Evolutionary conservation across 2,329 filamentous ascomycete species (phyloP), one percentile per base, ranked within the genome.

Genomic region (Beauveria asiatica): DNA sequence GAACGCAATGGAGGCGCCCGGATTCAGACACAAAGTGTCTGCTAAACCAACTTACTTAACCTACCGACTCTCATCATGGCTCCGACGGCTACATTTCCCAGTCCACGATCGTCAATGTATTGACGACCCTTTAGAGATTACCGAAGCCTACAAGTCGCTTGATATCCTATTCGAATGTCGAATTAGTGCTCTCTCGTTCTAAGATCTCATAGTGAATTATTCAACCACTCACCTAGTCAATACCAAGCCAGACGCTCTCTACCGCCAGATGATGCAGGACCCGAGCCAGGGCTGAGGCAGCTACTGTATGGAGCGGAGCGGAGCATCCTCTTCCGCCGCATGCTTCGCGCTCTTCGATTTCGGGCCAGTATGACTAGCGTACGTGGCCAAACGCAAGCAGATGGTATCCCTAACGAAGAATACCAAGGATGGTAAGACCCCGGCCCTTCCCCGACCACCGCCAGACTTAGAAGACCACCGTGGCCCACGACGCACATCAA

Each of bases 301-400:
- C 0, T 86, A 85, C 70, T 87, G 83, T 69, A 82, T 86, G 76
- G 83, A 86, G 66, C 73, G 76, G 83, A 86, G 66, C 73, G 77
- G 19, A 79, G 75, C 48, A 78, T 84, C 46, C 74, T 86, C 16
- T 85, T 84, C 65, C 75, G 80, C 65, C 74, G 81, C 63, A 66
- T 83, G 1, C 71, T 85, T 1, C 71, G 76, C 16, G 77, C 70
- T 0, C 65, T 83, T 11, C 80, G 80, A 0, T 85, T 80, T 51
- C 67, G 71, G 16, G 78, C 82, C 1, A 86, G 84, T 67, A 77
- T 80, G 2, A 78, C 79, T 0, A 84, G 83, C 2, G 85, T 78
- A 0, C 73, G 82, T 59, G 79, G 76, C 8, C 70, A 76, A 0
- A 71, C 70, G 23, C 74, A 75, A 27, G 65, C 68, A 10, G 68